phyloP scores from a whole-genome alignment of 257 asterid genomes.

The Leptodermis oblonga region DNA sequence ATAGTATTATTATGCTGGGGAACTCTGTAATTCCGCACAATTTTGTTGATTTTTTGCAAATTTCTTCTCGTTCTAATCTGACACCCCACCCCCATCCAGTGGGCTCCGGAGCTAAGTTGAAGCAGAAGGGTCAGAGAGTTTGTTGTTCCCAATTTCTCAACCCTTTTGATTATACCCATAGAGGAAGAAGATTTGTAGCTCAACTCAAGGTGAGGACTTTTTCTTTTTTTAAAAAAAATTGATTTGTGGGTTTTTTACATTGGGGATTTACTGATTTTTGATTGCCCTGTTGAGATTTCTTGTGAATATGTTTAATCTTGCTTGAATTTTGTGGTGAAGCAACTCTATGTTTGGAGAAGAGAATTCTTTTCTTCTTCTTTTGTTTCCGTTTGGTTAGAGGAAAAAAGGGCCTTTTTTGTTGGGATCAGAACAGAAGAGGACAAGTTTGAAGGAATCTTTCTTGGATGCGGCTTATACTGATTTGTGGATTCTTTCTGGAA shows the following conservation, averaged over 20 bases:
- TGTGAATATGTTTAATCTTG: not conserved
- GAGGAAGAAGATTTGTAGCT: not conserved
- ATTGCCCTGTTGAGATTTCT: not conserved
- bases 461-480: not conserved
- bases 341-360: too few species aligned
- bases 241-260: not conserved
- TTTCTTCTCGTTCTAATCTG: not conserved
- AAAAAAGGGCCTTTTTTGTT: not conserved
- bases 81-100: not conserved
- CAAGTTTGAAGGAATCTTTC: not conserved
- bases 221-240: not conserved
- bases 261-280: not conserved
- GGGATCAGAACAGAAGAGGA: not conserved
- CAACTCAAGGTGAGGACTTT: constrained; percentile 9
- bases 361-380: not conserved
- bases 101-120: not conserved
- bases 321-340: too few species aligned
- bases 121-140: not conserved
- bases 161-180: constrained; percentile 4
- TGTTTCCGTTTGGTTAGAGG: not conserved
- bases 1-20: constrained; percentile 22
- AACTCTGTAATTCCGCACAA: constrained; percentile 19
- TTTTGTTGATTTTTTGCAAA: constrained; percentile 2
- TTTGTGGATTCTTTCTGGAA: constrained; percentile 9
- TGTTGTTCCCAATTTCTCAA: not conserved